phyloP scores from a whole-genome alignment of 345 rosid species.

The Salix caprea region DNA sequence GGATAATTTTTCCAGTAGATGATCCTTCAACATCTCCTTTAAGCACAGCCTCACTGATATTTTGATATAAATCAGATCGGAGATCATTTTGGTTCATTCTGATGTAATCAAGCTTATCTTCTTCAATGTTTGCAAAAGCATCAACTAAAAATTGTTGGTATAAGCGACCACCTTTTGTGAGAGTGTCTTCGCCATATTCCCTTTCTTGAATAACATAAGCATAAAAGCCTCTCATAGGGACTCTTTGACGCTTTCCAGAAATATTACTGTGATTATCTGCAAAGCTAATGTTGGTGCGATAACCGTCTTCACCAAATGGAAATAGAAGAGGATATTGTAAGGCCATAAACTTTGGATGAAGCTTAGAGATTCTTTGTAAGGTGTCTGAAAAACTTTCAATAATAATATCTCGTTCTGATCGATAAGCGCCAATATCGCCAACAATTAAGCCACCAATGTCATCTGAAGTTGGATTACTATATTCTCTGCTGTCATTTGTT shows the following conservation, averaged over 20 bases:
- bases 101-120: background rate
- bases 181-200: rapidly evolving
- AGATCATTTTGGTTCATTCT: background rate
- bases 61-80: background rate
- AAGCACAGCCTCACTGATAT: background rate
- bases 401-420: too few relatives aligned
- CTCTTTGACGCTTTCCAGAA: background rate
- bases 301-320: background rate
- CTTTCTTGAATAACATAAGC: background rate
- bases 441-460: too few relatives aligned
- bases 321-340: background rate
- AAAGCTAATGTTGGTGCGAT: background rate
- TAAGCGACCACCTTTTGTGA: background rate
- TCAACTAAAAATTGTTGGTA: background rate
- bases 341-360: background rate
- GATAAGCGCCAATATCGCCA: too few relatives aligned
- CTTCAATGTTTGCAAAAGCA: background rate
- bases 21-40: background rate
- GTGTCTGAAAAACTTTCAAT: background rate
- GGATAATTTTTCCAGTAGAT: background rate
- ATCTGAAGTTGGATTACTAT: background rate
- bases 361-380: background rate
- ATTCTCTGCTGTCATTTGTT: background rate
- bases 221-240: background rate
- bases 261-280: rapidly evolving